Conservation (phyloP, 2,329 filamentous ascomycete genomes). For the Xylaria sp. region DNA sequence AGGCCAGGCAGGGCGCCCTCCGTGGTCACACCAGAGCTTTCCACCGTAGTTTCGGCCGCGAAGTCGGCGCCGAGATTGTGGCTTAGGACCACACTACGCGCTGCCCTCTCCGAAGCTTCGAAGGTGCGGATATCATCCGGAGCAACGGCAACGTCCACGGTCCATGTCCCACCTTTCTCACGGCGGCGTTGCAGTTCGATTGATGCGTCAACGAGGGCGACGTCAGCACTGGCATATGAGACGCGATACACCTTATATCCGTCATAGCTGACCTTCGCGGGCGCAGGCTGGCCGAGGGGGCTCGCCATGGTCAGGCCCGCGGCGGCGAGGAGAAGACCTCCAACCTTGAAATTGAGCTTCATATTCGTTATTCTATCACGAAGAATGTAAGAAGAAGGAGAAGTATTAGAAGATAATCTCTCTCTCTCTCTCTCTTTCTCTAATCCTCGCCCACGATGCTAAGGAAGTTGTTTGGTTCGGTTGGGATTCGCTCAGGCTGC, state of each 20-base stretch:
- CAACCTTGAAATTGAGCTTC: slow-evolving; percentile 25
- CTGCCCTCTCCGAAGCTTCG: slow-evolving; percentile 36
- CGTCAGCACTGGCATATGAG: slow-evolving; percentile 21
- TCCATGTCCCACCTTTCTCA: background rate
- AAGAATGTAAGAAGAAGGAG: background rate
- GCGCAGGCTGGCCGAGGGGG: background rate
- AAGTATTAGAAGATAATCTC: background rate
- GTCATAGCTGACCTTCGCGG: slow-evolving; percentile 45
- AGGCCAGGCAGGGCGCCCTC: slow-evolving; percentile 44
- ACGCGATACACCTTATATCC: slow-evolving; percentile 51
- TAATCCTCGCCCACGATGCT: too few species aligned
- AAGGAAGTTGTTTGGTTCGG: background rate
- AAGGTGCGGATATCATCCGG: slow-evolving; percentile 45
- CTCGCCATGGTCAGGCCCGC: slow-evolving; percentile 27
- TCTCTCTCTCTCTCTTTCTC: background rate
- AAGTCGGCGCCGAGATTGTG: slow-evolving; percentile 47
- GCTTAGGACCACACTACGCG: slow-evolving; percentile 36
- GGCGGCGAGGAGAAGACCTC: slow-evolving; percentile 20
- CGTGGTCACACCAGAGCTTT: slow-evolving; percentile 27
- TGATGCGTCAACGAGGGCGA: slow-evolving; percentile 38
- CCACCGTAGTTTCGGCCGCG: slow-evolving; percentile 38
- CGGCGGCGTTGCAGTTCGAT: slow-evolving; percentile 44
- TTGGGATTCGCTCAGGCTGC: background rate
- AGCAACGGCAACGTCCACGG: slow-evolving; percentile 50
- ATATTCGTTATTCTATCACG: slow-evolving; percentile 23